Conservation (phyloP, 345 rosid genomes). For the Melaleuca quinquenervia region DNA sequence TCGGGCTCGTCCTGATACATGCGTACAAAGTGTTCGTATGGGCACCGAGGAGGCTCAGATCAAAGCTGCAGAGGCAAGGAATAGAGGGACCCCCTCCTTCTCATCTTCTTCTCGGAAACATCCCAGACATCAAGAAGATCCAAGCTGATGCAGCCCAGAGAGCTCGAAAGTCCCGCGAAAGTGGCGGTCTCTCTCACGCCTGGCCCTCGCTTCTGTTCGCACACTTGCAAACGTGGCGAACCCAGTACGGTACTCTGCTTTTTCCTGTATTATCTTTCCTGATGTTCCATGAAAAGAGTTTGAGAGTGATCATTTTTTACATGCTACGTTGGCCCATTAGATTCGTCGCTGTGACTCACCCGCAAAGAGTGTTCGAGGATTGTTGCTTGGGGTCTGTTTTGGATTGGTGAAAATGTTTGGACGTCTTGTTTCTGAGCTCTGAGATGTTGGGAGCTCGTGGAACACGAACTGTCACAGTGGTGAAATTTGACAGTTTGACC, state of each 20-base stretch:
- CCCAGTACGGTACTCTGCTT: conserved; percentile 20
- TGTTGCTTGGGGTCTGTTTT: background rate
- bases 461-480: background rate
- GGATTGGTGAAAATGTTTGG: background rate
- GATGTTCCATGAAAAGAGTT: background rate
- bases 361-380: background rate
- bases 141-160: background rate
- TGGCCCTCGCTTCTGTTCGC: conserved; percentile 32
- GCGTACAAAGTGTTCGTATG: conserved; percentile 1
- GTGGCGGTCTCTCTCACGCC: conserved; percentile 7
- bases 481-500: background rate
- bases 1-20: conserved; percentile 1
- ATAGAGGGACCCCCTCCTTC: conserved; percentile 33
- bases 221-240: conserved; percentile 12
- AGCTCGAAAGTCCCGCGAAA: background rate
- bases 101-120: conserved; percentile 27
- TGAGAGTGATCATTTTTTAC: background rate
- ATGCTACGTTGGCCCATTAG: background rate
- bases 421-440: background rate
- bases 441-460: background rate
- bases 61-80: conserved; percentile 29
- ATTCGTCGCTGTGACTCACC: background rate
- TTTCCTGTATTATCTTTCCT: background rate
- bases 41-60: conserved; percentile 15
- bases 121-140: conserved; percentile 20